Conservation (phyloP, 345 rosid genomes). For the Euphorbia tirucalli region DNA sequence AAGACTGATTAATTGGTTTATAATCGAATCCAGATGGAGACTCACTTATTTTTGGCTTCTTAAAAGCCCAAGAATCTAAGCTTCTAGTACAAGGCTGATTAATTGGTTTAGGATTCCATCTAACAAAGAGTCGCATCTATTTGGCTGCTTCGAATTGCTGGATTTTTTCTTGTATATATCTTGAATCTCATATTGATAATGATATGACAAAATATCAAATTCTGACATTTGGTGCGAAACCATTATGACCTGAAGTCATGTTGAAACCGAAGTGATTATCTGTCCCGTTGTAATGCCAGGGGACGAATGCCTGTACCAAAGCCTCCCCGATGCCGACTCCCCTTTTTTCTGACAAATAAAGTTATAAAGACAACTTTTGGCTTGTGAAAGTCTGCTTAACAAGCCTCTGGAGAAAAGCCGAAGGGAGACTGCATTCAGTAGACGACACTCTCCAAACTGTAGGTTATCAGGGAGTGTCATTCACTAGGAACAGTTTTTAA, state of each 20-base stretch:
- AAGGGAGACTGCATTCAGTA: too few species aligned
- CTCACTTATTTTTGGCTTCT: too few species aligned
- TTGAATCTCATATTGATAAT: not conserved
- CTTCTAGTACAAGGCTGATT: not conserved
- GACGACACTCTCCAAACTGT: too few species aligned
- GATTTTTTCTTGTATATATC: not conserved
- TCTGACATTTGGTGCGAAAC: not conserved
- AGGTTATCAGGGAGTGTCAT: too few species aligned
- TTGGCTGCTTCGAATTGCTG: not conserved
- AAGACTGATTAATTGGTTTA: not conserved
- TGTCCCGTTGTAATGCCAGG: not conserved
- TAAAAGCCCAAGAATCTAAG: not conserved
- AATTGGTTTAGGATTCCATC: not conserved
- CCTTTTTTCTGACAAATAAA: not conserved
- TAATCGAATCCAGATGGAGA: too few species aligned
- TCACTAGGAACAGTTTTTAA: not conserved
- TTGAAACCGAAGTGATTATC: not conserved
- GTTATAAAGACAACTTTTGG: too few species aligned
- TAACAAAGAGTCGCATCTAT: too few species aligned
- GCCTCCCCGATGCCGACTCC: not conserved
- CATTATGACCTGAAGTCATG: not conserved
- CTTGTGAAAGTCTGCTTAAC: not conserved
- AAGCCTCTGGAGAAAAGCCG: too few species aligned
- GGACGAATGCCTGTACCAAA: not conserved
- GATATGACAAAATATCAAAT: too few species aligned